Evolutionary conservation across 441 rosid genomes (phyloP).

Genomic region (Hypseocharis bilobata): DNA sequence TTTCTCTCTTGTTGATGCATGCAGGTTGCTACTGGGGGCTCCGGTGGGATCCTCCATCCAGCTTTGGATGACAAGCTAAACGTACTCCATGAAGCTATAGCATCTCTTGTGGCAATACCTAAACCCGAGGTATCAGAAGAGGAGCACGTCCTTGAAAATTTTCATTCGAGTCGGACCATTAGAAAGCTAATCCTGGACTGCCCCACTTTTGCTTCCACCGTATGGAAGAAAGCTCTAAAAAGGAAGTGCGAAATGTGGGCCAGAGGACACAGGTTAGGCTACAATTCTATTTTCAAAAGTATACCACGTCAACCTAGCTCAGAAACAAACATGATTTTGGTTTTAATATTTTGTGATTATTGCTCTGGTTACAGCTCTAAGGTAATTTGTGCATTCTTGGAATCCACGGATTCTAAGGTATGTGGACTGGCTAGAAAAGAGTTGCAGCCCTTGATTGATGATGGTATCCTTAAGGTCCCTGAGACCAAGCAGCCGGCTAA

Average conservation of each 20-base stretch:
- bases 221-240: constrained; percentile 67
- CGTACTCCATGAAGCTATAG: constrained; percentile 51
- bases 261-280: constrained; percentile 73
- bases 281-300: background rate
- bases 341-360: background rate
- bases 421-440: constrained; percentile 42
- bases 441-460: constrained; percentile 57
- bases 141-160: constrained; percentile 70
- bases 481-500: constrained; percentile 32
- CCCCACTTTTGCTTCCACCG: constrained; percentile 56
- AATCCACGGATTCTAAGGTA: constrained; percentile 45
- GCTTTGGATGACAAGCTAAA: constrained; percentile 53
- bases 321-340: background rate
- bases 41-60: constrained; percentile 55
- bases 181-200: constrained; percentile 66
- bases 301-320: background rate
- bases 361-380: constrained; percentile 45
- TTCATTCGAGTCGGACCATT: constrained; percentile 74
- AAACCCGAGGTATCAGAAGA: constrained; percentile 42
- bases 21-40: constrained; percentile 68
- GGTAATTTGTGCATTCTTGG: constrained; percentile 61
- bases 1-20: constrained; percentile 13
- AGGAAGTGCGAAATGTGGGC: constrained; percentile 66
- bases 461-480: constrained; percentile 46
- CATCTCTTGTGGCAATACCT: constrained; percentile 55